phyloP scores from a whole-genome alignment of 208 protist genomes.

The Spongospora subterranea region DNA sequence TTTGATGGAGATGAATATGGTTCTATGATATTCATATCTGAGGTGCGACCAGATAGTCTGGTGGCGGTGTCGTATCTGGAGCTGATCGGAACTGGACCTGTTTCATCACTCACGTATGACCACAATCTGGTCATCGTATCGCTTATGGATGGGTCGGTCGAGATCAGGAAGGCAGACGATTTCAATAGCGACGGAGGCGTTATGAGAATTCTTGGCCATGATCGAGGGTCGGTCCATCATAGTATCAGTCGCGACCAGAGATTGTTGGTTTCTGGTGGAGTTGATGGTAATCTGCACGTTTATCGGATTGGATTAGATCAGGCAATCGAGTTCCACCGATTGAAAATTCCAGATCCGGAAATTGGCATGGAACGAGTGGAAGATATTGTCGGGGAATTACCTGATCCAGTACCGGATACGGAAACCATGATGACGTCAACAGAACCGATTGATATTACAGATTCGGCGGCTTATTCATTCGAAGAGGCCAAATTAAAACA shows the following conservation, averaged over 20 bases:
- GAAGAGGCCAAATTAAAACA: constrained; percentile 89
- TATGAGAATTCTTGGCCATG: not conserved
- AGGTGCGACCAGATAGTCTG: constrained; percentile 10
- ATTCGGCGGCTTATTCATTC: constrained; percentile 73
- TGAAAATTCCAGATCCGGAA: not conserved
- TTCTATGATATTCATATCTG: not conserved
- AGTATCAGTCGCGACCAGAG: constrained; percentile 80
- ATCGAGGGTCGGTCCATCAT: constrained; percentile 59
- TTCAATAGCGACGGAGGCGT: not conserved
- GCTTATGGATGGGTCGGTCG: constrained; percentile 32
- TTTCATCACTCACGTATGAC: not conserved
- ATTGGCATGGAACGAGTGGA: not conserved
- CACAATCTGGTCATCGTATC: not conserved
- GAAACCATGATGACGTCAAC: not conserved
- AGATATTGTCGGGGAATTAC: not conserved
- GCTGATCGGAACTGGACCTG: not conserved
- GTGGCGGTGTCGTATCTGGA: constrained; percentile 36
- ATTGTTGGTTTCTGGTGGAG: constrained; percentile 83
- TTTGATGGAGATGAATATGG: constrained; percentile 42
- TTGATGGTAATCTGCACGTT: constrained; percentile 85
- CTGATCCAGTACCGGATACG: not conserved
- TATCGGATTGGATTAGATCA: constrained; percentile 51
- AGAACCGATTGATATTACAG: constrained; percentile 64
- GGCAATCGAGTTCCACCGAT: constrained; percentile 33
- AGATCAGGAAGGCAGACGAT: constrained; percentile 28